Evolutionary conservation across 331 rosid genomes (phyloP), one percentile per base, ranked within the genome.

Genomic region (Saraca asoca): DNA sequence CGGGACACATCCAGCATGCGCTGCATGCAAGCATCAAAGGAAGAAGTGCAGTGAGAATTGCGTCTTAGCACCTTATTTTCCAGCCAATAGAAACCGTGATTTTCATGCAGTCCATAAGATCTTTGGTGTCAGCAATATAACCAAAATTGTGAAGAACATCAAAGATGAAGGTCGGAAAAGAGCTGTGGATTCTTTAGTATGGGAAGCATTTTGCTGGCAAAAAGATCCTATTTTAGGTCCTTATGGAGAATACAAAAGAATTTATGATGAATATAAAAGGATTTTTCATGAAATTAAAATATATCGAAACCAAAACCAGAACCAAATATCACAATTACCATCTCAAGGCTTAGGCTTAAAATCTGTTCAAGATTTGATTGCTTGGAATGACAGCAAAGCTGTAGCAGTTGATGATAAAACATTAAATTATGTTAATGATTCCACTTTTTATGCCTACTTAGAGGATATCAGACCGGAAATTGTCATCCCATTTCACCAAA

Each of bases 1-100:
- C 5, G 86, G 79, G 17, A 24, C 78, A 18, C 80, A 80, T 44
- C 71, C 77, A 8, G 98, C 96, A 6, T 90, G 96, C 15, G 91
- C 98, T 11, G 90, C 96, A 33, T 93, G 95, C 78, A 90, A 90
- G 61, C 95, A 93, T 41, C 95, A 93, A 38, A 82, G 98, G 45
- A 90, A 93, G 69, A 93, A 79, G 58, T 89, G 98, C 70, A 73
- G 68, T 12, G 82, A 76, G 29, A 71, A 66, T 0, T 93, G 96
- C 29, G 19, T 58, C 8, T 59, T 93, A 66, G 95, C 93, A 0
- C 88, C 95, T 0, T 84, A 85, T 46, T 93, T 93, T 62, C 94
- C 96, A 0, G 82, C 95, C 0, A 82, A 44, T 5, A 76, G 64
- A 52, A 84, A 7, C 31, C 58, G 72, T 0, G 96, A 89, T 33